Conservation (phyloP, 768 basidiomycete species). For the Mycena capillaripes region DNA sequence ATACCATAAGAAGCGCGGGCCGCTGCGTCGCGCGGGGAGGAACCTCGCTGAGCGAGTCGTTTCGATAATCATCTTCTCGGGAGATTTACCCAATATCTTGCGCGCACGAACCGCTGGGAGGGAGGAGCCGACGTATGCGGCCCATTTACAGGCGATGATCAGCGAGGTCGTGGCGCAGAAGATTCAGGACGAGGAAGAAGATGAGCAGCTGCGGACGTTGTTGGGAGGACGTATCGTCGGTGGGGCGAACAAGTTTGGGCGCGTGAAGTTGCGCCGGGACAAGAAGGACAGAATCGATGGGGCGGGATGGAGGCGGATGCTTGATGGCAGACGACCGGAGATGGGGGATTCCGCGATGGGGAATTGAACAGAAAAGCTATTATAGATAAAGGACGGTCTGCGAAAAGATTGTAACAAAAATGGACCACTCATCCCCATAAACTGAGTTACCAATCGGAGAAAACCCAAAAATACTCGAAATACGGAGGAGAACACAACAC, state of each 20-base stretch:
- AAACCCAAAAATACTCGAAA: no score
- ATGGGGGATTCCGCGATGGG: no score
- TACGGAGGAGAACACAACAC: no score
- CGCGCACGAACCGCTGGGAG: not conserved
- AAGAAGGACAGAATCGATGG: not conserved
- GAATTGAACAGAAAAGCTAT: no score
- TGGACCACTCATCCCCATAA: no score
- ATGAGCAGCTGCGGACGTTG: not conserved
- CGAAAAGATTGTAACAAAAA: no score
- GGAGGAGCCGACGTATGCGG: not conserved
- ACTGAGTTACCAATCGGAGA: no score
- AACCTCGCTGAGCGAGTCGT: not conserved
- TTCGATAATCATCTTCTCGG: not conserved
- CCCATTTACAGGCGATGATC: not conserved
- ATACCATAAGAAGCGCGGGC: not conserved
- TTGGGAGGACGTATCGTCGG: slow-evolving; percentile 2
- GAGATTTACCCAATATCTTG: not conserved
- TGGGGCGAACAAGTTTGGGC: slow-evolving; percentile 10
- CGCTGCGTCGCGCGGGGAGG: not conserved
- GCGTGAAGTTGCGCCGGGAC: not conserved
- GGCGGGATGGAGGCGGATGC: no score
- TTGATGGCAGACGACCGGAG: no score
- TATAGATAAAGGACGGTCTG: no score
- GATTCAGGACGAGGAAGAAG: not conserved
- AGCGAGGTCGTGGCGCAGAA: not conserved